These are phyloP conservation scores for Sonneratia caseolaris DNA, from an alignment of 345 rosid genomes.

Conservation along the genomic window DNA sequence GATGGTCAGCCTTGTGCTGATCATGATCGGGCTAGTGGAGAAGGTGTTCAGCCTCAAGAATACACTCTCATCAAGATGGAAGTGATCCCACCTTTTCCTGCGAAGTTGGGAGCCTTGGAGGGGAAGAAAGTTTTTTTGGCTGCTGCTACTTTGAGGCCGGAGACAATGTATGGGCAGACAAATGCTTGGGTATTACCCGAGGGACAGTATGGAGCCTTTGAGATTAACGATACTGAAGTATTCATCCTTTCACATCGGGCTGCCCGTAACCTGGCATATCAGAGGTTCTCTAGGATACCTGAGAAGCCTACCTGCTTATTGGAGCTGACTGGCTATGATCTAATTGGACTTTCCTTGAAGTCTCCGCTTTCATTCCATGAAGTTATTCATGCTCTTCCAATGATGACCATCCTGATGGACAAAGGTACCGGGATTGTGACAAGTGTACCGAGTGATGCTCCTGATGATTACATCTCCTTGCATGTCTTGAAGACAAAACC, in stretches of 20 bases:
- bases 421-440: constrained; percentile 97
- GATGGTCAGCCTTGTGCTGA: constrained; percentile 97
- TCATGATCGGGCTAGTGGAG: constrained; percentile 91
- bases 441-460: constrained; percentile 95
- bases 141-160: constrained; percentile 92
- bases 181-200: constrained; percentile 96
- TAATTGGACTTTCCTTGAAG: constrained; percentile 72
- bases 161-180: constrained; percentile 96
- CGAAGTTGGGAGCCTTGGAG: constrained; percentile 51
- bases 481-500: constrained; percentile 74
- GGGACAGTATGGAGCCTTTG: constrained; percentile 91
- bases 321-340: constrained; percentile 74
- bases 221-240: constrained; percentile 67
- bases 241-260: constrained; percentile 67
- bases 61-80: constrained; percentile 90
- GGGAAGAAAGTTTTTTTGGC: constrained; percentile 71
- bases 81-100: constrained; percentile 55
- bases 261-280: constrained; percentile 86
- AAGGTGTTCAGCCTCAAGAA: constrained; percentile 96
- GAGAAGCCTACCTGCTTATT: constrained; percentile 69
- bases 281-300: constrained; percentile 58
- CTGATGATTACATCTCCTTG: constrained; percentile 84
- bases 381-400: constrained; percentile 81
- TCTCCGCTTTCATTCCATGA: constrained; percentile 65
- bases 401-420: constrained; percentile 85